Base-by-base conservation (phyloP, 1,284 basidiomycete genomes). In the Jaminaea rosea region DNA sequence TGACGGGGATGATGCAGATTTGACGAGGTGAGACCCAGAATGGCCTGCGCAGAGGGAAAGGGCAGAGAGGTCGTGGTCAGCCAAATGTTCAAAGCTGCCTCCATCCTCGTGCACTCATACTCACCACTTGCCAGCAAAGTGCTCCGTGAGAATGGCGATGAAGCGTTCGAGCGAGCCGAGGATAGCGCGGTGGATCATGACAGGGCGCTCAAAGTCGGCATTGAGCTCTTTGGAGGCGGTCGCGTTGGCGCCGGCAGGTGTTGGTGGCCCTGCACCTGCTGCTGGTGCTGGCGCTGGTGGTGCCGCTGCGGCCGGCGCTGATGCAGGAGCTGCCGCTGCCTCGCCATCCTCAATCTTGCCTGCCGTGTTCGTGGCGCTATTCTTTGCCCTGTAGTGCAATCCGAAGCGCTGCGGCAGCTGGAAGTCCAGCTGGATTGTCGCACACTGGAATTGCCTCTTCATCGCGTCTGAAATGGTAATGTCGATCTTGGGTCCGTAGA, bases 1-100 rank as follows among this genome's bases (percentile, higher is more conserved):
- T 90, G 29, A 98, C 90, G 2, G 94, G 94, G 46, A 99, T 87
- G 52, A 98, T 86, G 26, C 94, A 77, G 24, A 96, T 84, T 77
- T 98, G 94, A 44, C 94, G 82, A 11, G 94, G 94, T 0, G 86
- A 91, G 46, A 98, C 73, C 94, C 94, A 99, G 81, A 98, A 96
- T 4, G 94, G 94, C n/a, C n/a, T n/a, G n/a, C n/a, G n/a, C n/a
- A n/a, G n/a, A n/a, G n/a, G n/a, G n/a, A n/a, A n/a, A n/a, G n/a
- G n/a, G n/a, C n/a, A n/a, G n/a, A n/a, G n/a, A n/a, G n/a, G n/a
- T n/a, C n/a, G n/a, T n/a, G n/a, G n/a, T n/a, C n/a, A n/a, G n/a
- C n/a, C n/a, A n/a, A n/a, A n/a, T n/a, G n/a, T n/a, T n/a, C n/a
- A n/a, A n/a, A n/a, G n/a, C n/a, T n/a, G n/a, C n/a, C n/a, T n/a